Base-by-base conservation (phyloP, 2,329 filamentous ascomycete genomes). In the Fusarium humuli region DNA sequence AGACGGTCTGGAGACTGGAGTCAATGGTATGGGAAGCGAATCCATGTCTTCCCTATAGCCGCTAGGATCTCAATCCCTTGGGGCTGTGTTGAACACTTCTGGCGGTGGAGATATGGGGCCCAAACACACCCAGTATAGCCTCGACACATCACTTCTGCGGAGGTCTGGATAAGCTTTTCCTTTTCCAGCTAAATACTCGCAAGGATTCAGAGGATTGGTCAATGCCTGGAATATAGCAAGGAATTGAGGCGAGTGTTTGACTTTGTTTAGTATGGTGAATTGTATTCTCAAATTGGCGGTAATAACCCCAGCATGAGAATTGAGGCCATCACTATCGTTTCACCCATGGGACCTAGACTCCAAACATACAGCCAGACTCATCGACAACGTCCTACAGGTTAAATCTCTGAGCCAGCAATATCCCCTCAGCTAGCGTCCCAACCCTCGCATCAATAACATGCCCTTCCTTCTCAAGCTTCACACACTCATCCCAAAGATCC, bases 401-500 rank as follows among this genome's bases (percentile, higher is more conserved):
- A 60, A 87, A 82, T 67, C 80, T 80, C 81, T 89, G 91, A 22
- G 91, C 91, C 67, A 93, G 81, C 76, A 94, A 89, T 64, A 95
- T 90, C 0, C 92, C 92, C 78, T 95, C 92, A 0, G 92, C 93
- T 47, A 95, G 80, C 7, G 91, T 93, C 3, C 91, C 92, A 4
- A 95, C 90, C 41, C 92, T 84, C 8, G 92, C 92, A 79, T 96
- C 93, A 71, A 96, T 92, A 2, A 91, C 92, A 78, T 88, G 94
- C 0, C 93, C 93, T 69, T 93, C 83, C 4, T 82, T 81, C 76
- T 94, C 92, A 2, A 94, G 82, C 69, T 79, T 85, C 77, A 88
- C 88, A 76, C 90, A 90, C 76, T 91, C 89, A 0, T 84, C 84
- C 82, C 91, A 94, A 41, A 95, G 79, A 16, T 85, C 82, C 22